Conservation (phyloP, 176 grass and related monocot genomes). For the Canna indica region DNA sequence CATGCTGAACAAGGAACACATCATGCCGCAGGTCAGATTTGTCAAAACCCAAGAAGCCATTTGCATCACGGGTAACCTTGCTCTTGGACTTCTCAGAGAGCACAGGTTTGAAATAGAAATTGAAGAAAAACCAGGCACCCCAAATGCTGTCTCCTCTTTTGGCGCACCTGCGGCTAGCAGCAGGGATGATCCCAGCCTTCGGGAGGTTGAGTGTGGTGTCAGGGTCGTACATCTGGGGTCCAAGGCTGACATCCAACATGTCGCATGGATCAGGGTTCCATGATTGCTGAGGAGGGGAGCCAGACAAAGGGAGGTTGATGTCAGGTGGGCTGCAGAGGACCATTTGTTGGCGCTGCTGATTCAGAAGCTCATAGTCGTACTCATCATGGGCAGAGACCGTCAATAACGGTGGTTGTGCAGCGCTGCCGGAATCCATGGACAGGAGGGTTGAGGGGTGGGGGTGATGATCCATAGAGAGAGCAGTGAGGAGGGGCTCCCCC, state of each 20-base stretch:
- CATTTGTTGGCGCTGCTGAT: constrained; percentile 8
- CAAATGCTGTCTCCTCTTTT: constrained; percentile 89
- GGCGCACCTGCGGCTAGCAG: constrained; percentile 44
- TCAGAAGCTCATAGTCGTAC: constrained; percentile 9
- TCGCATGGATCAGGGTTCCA: constrained; percentile 11
- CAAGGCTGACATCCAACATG: constrained; percentile 49
- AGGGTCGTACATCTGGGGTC: constrained; percentile 57
- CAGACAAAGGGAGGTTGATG: constrained; percentile 15
- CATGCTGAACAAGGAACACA: constrained; percentile 88
- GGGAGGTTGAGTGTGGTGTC: constrained; percentile 32
- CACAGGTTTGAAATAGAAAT: constrained; percentile 88
- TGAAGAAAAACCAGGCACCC: constrained; percentile 99
- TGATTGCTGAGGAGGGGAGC: constrained; percentile 8
- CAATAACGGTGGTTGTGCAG: background rate
- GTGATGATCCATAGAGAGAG: constrained; percentile 61
- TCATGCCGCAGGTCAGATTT: constrained; percentile 43
- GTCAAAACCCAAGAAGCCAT: constrained; percentile 35
- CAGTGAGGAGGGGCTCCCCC: constrained; percentile 56
- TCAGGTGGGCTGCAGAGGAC: constrained; percentile 1
- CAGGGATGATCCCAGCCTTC: background rate
- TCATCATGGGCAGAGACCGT: constrained; percentile 15
- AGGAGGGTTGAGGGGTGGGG: constrained; percentile 48
- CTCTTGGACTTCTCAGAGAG: constrained; percentile 51
- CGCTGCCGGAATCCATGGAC: constrained; percentile 48
- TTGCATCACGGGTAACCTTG: constrained; percentile 31